These are phyloP conservation scores for Candolleomyces efflorescens DNA, from an alignment of 768 basidiomycete species.

Conservation along the genomic window DNA sequence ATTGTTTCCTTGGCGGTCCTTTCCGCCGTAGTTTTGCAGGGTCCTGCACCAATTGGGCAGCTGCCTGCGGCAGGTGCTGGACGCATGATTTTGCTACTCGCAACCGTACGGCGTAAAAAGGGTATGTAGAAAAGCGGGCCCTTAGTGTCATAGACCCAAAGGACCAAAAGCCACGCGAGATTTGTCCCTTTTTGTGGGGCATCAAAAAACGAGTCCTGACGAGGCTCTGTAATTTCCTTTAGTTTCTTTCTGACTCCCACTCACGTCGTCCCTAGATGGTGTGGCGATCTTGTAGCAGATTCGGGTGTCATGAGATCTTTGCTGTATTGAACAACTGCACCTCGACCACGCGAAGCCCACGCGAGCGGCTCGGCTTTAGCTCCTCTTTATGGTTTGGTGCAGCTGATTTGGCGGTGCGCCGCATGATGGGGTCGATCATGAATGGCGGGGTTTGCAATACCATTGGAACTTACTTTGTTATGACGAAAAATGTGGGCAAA, in stretches of 20 bases:
- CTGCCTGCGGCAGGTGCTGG: no score
- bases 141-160: background rate
- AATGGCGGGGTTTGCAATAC: background rate
- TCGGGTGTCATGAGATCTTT: background rate
- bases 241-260: background rate
- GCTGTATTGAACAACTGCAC: background rate
- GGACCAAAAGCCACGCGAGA: constrained; percentile 5
- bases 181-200: background rate
- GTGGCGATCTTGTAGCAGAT: background rate
- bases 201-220: background rate
- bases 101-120: no score
- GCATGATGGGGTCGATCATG: constrained; percentile 4
- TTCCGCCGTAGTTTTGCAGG: no score
- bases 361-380: no score
- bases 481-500: no score
- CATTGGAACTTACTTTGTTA: background rate
- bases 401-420: background rate
- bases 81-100: no score
- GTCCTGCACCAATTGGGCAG: no score
- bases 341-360: constrained; percentile 1
- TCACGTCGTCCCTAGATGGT: background rate
- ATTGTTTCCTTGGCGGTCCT: no score
- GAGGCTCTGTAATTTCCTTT: background rate
- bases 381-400: no score
- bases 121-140: no score